Evolutionary conservation across 108 stramenopile species (phyloP), one percentile per base, ranked within the genome.

Genomic region (Schizochytrium sp.): DNA sequence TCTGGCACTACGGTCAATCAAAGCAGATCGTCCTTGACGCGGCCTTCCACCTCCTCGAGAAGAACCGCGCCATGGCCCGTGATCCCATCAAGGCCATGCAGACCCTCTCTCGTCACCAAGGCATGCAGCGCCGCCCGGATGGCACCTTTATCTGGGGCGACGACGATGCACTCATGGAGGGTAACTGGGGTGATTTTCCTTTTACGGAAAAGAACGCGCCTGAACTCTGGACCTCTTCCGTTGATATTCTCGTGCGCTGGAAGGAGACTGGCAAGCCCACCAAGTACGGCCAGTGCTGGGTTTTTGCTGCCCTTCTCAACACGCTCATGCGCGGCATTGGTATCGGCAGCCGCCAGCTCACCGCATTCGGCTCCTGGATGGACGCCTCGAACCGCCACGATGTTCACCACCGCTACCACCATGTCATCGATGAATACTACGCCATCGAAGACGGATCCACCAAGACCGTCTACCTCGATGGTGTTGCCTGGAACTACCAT

Each of bases 201-300:
- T 83, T 83, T 53, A 53, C 45, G 18, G 76, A 83, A 16, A 83
- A 47, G 48, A 4, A 83, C 51, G 45, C 76, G 6, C 76, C 76
- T 12, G 76, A 83, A 45, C 76, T 83, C 48, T 83, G 76, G 76
- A 53, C 51, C 28, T 83, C 76, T 45, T 53, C 76, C 76, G 51
- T 53, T 12, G 76, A 83, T 23, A 83, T 83, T 53, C 76, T 83
- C 76, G 3, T 25, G 23, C 76, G 76, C 51, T 83, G 76, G 76
- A 83, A 83, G 76, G 76, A 47, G 48, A 83, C 76, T 1, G 18
- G 23, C 10, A 83, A 83, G 76, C 76, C 76, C 45, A 83, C 76
- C 28, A 47, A 83, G 76, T 83, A 83, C 76, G 76, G 76, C 19
- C 76, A 83, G 23, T 83, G 76, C 76, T 83, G 76, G 76, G 76